These are phyloP conservation scores for Scleroderma citrinum DNA, from an alignment of 768 basidiomycete species.

Conservation along the genomic window DNA sequence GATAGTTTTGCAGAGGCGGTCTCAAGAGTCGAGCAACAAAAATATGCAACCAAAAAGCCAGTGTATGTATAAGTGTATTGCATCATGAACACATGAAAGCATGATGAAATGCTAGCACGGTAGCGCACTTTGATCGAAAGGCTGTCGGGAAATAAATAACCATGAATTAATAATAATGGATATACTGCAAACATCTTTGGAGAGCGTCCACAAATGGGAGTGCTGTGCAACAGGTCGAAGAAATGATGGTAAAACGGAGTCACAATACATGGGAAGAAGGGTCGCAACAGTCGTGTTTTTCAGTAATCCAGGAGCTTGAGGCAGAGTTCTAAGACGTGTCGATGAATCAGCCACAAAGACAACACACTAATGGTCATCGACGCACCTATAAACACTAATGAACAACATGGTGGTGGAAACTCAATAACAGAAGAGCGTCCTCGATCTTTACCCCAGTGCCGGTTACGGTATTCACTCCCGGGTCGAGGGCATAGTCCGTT, in stretches of 20 bases:
- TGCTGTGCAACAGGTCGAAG: conserved; percentile 7
- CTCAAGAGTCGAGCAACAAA: too few species aligned
- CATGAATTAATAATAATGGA: conserved; percentile 34
- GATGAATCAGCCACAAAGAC: background rate
- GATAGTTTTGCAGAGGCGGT: too few species aligned
- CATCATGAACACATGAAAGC: background rate
- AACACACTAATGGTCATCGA: background rate
- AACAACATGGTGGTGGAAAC: conserved; percentile 64
- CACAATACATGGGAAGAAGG: conserved; percentile 12
- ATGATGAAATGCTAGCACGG: conserved; percentile 10
- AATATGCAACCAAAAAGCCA: background rate
- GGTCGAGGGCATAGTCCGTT: conserved; percentile 19
- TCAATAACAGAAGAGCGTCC: conserved; percentile 67
- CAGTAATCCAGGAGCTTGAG: conserved; percentile 2
- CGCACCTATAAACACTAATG: conserved; percentile 35
- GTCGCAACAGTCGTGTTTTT: conserved; percentile 5
- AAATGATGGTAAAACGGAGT: conserved; percentile 1
- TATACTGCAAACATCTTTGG: conserved; percentile 17
- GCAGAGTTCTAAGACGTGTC: conserved; percentile 11
- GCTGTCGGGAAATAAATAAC: conserved; percentile 17
- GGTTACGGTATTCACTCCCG: conserved; percentile 21
- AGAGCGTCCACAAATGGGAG: conserved; percentile 3
- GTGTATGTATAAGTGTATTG: background rate
- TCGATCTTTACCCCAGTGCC: conserved; percentile 60
- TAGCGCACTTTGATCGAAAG: conserved; percentile 6